Evolutionary conservation across 805 yeast species (phyloP), one percentile per base, ranked within the genome.

Genomic region (Kluyveromyces aestuarii): DNA sequence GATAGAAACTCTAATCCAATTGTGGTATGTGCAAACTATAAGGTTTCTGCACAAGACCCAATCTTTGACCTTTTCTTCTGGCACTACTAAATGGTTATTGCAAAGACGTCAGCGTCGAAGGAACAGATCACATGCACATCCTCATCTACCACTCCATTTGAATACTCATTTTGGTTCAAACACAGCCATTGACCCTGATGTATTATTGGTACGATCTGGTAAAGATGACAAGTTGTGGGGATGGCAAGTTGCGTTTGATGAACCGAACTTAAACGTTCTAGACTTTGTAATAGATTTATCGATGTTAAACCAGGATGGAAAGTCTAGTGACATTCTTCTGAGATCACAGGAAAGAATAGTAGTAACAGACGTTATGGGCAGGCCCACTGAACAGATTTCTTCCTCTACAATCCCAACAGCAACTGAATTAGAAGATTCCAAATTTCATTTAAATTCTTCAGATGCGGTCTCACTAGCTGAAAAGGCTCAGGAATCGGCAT

Each of bases 201-300:
- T 64, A 11, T 37, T 64, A n/a, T 45, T 64, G 2, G 42, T 64
- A n/a, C 52, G 66, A 43, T 58, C 62, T 5, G 41, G 54, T 3
- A 33, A 52, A 2, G 55, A 57, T 2, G 40, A 50, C 8, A 47
- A 50, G 27, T 37, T 53, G 6, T 43, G 45, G 45, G 59, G 61
- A 19, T 61, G 64, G 64, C 67, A 63, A 45, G 41, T 63, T 18
- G 69, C 69, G 1, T 55, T 55, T 30, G 67, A 64, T 50, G 66
- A 63, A 44, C 69, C 67, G 16, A 58, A 52, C 47, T 46, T 64
- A 37, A 60, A 59, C 39, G 48, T 64, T 10, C 60, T 59, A 5
- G 68, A 64, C 42, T 61, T 54, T 41, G 48, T 57, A 16, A 33
- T 64, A 9, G 63, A 63, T 48, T 46, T 53, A 1, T 46, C 56